Conservation (phyloP, 176 grass and related monocot genomes). For the Melocanna baccifera region DNA sequence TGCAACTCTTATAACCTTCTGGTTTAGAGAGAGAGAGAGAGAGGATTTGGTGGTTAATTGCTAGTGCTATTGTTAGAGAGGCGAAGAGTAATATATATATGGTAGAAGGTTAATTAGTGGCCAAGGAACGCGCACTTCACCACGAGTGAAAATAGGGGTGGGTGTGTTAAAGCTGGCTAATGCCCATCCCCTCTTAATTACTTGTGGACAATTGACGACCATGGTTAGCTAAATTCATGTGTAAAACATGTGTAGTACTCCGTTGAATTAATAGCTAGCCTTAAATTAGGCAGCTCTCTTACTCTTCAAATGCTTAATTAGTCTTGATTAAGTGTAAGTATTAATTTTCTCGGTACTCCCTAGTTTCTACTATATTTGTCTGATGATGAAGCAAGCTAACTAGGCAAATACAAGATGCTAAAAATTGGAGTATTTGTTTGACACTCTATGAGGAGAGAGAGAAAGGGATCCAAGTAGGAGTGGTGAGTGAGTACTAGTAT, state of each 20-base stretch:
- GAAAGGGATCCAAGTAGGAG: conserved; percentile 45
- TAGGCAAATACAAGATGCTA: neutral
- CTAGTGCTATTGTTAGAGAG: conserved; percentile 50
- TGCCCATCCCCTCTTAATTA: conserved; percentile 5
- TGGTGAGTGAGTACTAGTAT: conserved; percentile 22
- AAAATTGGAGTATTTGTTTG: neutral
- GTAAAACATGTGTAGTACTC: conserved; percentile 32
- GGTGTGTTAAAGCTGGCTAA: conserved; percentile 25
- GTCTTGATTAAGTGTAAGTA: neutral
- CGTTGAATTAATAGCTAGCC: conserved; percentile 11
- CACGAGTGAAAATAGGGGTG: conserved; percentile 17
- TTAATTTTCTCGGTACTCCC: neutral
- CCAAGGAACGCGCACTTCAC: conserved; percentile 28
- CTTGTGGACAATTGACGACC: conserved; percentile 23
- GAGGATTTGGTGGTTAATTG: conserved; percentile 27
- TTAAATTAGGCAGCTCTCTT: conserved; percentile 19
- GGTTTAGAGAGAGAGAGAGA: conserved; percentile 7
- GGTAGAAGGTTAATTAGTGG: conserved; percentile 33
- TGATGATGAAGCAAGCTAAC: neutral
- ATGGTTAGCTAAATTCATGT: conserved; percentile 15
- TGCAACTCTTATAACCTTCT: conserved; percentile 33
- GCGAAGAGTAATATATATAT: neutral
- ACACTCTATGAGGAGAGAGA: neutral
- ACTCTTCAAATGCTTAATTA: conserved; percentile 1
- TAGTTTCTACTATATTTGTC: neutral